Conservation (phyloP, 2,329 filamentous ascomycete species). For the Arthrobotrys sphaeroides region DNA sequence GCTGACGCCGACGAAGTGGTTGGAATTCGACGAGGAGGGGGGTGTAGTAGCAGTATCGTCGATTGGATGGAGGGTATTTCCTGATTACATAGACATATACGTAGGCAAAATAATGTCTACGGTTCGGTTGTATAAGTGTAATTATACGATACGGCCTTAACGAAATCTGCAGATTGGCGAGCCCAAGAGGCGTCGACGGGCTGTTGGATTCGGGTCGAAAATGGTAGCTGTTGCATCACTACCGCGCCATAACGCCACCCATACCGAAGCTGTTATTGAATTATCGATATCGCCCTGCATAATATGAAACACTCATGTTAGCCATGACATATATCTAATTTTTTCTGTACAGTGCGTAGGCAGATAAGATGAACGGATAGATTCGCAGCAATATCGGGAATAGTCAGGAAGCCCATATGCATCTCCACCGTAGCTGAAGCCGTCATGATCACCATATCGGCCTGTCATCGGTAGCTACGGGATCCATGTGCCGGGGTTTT, state of each 20-base stretch:
- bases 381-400: constrained; percentile 5
- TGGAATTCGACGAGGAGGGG: neutral
- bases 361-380: neutral
- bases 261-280: constrained; percentile 35
- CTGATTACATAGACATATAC: neutral
- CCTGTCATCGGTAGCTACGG: constrained; percentile 14
- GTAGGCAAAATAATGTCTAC: neutral
- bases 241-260: constrained; percentile 20
- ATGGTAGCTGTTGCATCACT: constrained; percentile 36
- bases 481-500: constrained; percentile 2
- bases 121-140: neutral
- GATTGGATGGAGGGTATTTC: neutral
- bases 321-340: constrained; percentile 10
- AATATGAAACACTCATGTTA: constrained; percentile 50
- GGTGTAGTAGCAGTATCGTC: neutral
- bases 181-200: constrained; percentile 3
- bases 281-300: constrained; percentile 36
- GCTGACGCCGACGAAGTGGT: constrained; percentile 1
- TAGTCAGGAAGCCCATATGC: constrained; percentile 2
- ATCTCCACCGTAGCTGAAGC: neutral
- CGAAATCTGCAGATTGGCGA: constrained; percentile 16
- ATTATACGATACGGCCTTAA: neutral
- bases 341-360: neutral
- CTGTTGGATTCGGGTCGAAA: constrained; percentile 25
- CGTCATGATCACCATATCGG: constrained; percentile 2